Evolutionary conservation across 139 green algal genomes (phyloP).

Genomic region (Chlamydomonas eustigma): DNA sequence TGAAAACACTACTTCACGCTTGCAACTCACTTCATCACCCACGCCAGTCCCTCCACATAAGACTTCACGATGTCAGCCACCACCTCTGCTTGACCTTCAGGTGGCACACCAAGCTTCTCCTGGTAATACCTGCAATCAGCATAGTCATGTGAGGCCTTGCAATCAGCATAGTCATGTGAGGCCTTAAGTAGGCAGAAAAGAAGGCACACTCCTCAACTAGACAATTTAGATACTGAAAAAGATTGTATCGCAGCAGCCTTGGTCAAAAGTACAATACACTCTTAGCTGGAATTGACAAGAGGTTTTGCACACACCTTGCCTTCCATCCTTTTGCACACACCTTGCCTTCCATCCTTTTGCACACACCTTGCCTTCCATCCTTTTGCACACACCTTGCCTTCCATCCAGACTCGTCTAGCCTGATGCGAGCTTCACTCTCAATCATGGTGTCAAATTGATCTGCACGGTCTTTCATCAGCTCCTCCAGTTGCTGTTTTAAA

Average conservation of each 20-base stretch:
- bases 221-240: too few relatives aligned
- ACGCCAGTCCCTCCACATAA: conserved; percentile 92
- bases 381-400: conserved; percentile 65
- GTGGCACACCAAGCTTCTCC: conserved; percentile 45
- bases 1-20: too few relatives aligned
- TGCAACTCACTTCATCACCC: conserved; percentile 73
- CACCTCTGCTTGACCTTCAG: conserved; percentile 20
- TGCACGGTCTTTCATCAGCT: conserved; percentile 62
- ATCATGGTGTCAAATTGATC: conserved; percentile 87
- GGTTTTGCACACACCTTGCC: too few relatives aligned
- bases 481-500: conserved; percentile 69
- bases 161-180: too few relatives aligned
- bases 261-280: too few relatives aligned
- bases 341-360: too few relatives aligned
- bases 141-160: too few relatives aligned
- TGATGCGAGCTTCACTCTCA: conserved; percentile 67
- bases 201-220: too few relatives aligned
- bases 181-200: too few relatives aligned
- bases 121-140: conserved; percentile 40
- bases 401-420: conserved; percentile 89
- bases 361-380: not conserved
- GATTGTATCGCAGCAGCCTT: too few relatives aligned
- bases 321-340: too few relatives aligned
- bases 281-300: too few relatives aligned
- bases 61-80: conserved; percentile 59